Conservation (phyloP, 768 basidiomycete species). For the Bullera alba region DNA sequence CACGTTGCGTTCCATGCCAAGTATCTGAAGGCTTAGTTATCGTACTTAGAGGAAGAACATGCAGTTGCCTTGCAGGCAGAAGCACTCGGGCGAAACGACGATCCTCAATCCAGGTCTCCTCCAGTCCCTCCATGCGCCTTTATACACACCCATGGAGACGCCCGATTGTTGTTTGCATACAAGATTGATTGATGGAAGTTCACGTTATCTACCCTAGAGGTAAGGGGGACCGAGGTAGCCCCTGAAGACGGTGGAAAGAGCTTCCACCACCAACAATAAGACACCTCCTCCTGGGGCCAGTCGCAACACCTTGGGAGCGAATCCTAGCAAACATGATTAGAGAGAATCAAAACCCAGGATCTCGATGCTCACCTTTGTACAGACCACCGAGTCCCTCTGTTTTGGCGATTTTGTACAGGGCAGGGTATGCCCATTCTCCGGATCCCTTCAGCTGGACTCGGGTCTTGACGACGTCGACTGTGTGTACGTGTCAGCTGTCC, state of each 20-base stretch:
- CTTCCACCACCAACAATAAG: constrained; percentile 57
- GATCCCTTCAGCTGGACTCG: constrained; percentile 64
- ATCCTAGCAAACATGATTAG: constrained; percentile 48
- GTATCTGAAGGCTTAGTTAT: constrained; percentile 62
- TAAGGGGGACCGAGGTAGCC: constrained; percentile 44
- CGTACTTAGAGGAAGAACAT: constrained; percentile 31
- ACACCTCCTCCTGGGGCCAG: constrained; percentile 95
- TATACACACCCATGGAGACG: too few relatives aligned
- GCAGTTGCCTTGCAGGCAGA: too few relatives aligned
- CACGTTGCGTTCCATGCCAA: constrained; percentile 89
- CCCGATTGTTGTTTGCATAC: too few relatives aligned
- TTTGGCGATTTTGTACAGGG: constrained; percentile 46
- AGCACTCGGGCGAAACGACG: too few relatives aligned
- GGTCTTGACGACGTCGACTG: constrained; percentile 82
- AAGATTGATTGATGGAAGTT: neutral
- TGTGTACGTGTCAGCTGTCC: neutral
- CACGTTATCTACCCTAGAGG: constrained; percentile 13
- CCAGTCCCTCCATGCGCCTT: too few relatives aligned
- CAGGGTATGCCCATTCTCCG: constrained; percentile 64
- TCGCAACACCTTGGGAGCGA: constrained; percentile 78
- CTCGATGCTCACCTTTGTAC: constrained; percentile 46
- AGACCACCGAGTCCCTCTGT: constrained; percentile 48
- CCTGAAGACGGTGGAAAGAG: constrained; percentile 39
- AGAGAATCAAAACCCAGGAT: neutral
- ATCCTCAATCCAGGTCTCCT: too few relatives aligned